Percentiles rank a stretch among this genome's conserved stretches.
phyloP scores from a whole-genome alignment of 257 asterid species.

The Gentiana macrophylla region DNA sequence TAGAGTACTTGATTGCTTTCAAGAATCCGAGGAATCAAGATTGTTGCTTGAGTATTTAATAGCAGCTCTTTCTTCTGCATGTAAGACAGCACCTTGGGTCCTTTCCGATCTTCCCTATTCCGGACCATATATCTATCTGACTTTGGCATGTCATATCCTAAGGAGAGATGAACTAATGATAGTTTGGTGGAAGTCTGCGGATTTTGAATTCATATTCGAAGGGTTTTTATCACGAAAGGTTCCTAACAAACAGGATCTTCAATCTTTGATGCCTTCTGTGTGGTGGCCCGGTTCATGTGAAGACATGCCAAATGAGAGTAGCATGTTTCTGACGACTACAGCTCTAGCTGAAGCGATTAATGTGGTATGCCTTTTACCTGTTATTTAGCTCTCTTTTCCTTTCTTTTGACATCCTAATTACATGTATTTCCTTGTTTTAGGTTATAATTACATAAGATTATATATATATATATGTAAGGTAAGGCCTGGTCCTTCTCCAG shows the following conservation, averaged over 20 bases:
- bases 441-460: no score
- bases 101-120: constrained; percentile 84
- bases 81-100: constrained; percentile 64
- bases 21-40: constrained; percentile 53
- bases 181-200: constrained; percentile 73
- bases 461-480: no score
- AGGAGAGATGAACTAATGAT: constrained; percentile 78
- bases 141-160: constrained; percentile 74
- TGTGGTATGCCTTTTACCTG: constrained; percentile 38
- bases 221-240: constrained; percentile 76
- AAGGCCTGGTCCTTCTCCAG: no score
- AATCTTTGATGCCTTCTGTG: constrained; percentile 76
- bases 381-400: not conserved
- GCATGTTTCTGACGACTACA: constrained; percentile 79
- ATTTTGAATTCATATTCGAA: constrained; percentile 72
- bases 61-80: constrained; percentile 68
- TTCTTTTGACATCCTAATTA: no score
- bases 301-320: constrained; percentile 59
- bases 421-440: no score
- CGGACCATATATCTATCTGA: constrained; percentile 80
- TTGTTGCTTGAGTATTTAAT: constrained; percentile 44
- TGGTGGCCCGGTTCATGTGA: constrained; percentile 97
- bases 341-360: constrained; percentile 80
- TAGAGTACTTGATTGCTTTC: constrained; percentile 62
- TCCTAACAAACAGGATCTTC: constrained; percentile 88